A percentile compares a stretch with the other conserved stretches of the same genome.
These are phyloP conservation scores for Colletotrichum neosansevieriae DNA, from an alignment of 2,329 filamentous ascomycete genomes.

Conservation along the genomic window DNA sequence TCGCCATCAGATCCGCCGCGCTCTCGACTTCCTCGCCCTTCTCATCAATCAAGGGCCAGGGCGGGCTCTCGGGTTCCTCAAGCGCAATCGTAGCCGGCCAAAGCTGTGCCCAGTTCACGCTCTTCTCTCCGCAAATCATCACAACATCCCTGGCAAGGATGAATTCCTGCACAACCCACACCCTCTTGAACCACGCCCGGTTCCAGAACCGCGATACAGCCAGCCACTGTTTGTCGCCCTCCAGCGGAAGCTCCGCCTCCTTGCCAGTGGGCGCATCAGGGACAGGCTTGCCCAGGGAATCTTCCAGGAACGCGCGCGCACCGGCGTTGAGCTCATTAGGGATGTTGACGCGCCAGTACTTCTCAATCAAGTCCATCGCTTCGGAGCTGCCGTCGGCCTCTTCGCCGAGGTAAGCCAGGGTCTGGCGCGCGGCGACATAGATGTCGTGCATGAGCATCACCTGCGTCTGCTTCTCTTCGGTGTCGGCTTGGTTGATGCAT, in stretches of 20 bases:
- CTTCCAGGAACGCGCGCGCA: constrained; percentile 31
- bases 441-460: constrained; percentile 39
- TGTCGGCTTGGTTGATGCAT: constrained; percentile 42
- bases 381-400: constrained; percentile 34
- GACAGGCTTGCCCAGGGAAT: constrained; percentile 12
- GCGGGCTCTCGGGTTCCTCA: constrained; percentile 36
- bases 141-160: constrained; percentile 42
- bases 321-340: constrained; percentile 33
- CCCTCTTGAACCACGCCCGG: constrained; percentile 45
- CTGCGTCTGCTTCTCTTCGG: constrained; percentile 38
- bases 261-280: constrained; percentile 21
- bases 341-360: constrained; percentile 33
- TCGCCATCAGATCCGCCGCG: constrained; percentile 37
- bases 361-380: constrained; percentile 34
- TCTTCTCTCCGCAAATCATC: constrained; percentile 44
- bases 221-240: constrained; percentile 29
- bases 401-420: constrained; percentile 47
- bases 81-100: constrained; percentile 37
- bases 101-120: constrained; percentile 24
- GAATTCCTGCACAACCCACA: constrained; percentile 47
- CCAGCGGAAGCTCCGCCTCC: constrained; percentile 23
- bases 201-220: constrained; percentile 39
- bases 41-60: constrained; percentile 34
- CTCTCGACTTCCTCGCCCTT: constrained; percentile 29
- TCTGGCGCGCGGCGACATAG: constrained; percentile 43